Evolutionary conservation across 2,329 filamentous ascomycete species (phyloP).

Genomic region (Penicillium sp.): DNA sequence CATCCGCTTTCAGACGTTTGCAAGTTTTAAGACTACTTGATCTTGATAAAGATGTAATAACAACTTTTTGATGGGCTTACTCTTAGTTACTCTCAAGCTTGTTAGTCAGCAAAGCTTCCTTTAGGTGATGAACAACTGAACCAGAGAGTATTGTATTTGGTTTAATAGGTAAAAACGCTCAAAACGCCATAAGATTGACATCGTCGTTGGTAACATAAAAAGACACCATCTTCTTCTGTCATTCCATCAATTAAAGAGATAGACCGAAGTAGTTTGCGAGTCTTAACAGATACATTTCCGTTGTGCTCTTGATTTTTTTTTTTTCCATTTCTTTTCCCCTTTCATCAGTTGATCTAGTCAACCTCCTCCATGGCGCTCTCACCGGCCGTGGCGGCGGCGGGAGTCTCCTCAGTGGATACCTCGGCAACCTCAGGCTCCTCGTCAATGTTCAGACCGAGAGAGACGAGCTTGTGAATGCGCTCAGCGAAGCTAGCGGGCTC

Average conservation of each 20-base stretch:
- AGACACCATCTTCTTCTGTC: constrained; percentile 18
- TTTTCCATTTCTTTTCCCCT: background rate
- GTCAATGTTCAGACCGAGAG: constrained; percentile 95
- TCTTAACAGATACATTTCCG: constrained; percentile 23
- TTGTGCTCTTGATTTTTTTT: constrained; percentile 20
- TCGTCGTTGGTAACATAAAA: constrained; percentile 24
- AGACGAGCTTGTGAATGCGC: constrained; percentile 99
- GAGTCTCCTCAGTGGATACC: constrained; percentile 61
- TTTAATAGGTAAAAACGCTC: constrained; percentile 28
- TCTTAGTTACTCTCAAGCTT: no score
- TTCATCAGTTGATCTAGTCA: constrained; percentile 67
- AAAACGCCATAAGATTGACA: constrained; percentile 30
- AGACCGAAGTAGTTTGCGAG: constrained; percentile 23
- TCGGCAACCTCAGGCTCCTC: constrained; percentile 79
- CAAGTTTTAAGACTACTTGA: no score
- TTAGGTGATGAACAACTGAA: constrained; percentile 1
- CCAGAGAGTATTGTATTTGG: constrained; percentile 23
- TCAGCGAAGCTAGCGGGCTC: constrained; percentile 97
- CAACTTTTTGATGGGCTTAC: no score
- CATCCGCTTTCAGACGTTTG: no score
- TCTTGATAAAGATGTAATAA: no score
- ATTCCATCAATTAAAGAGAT: constrained; percentile 26
- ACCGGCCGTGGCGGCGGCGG: constrained; percentile 67
- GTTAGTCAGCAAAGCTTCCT: no score
- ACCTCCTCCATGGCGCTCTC: constrained; percentile 99